Conservation (phyloP, 2,329 filamentous ascomycete species). For the Cladosporium sp. region DNA sequence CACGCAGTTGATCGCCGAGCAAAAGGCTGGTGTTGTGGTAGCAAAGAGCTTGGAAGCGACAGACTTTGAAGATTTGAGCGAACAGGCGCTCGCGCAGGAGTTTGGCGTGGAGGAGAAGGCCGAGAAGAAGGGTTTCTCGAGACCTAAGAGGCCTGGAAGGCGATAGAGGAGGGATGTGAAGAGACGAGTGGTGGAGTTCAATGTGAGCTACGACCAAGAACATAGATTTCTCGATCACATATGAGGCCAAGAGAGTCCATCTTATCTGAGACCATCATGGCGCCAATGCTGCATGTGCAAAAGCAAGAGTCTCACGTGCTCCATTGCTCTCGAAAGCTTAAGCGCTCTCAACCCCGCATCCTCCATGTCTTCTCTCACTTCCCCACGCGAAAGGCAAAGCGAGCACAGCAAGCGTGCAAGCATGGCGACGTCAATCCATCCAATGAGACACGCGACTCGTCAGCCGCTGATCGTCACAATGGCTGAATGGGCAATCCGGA, state of each 20-base stretch:
- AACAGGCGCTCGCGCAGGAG: conserved; percentile 59
- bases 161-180: conserved; percentile 26
- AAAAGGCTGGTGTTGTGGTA: conserved; percentile 59
- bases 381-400: conserved; percentile 7
- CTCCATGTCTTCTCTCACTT: background rate
- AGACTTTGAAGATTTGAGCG: conserved; percentile 65
- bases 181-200: background rate
- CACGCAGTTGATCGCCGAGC: conserved; percentile 59
- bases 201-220: background rate
- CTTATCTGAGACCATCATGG: background rate
- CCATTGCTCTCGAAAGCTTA: background rate
- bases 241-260: background rate
- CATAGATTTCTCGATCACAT: background rate
- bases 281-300: too few species aligned
- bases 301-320: background rate
- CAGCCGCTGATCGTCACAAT: conserved; percentile 12
- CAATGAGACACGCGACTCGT: background rate
- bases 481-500: too few species aligned
- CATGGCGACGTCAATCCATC: conserved; percentile 4
- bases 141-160: conserved; percentile 74
- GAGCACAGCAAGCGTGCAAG: background rate
- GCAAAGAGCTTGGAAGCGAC: conserved; percentile 65
- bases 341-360: background rate
- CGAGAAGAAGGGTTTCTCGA: conserved; percentile 61
- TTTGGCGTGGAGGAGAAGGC: conserved; percentile 47